These are phyloP conservation scores for Torrubiella hemipterigena DNA, from an alignment of 2,329 filamentous ascomycete species.

Conservation along the genomic window DNA sequence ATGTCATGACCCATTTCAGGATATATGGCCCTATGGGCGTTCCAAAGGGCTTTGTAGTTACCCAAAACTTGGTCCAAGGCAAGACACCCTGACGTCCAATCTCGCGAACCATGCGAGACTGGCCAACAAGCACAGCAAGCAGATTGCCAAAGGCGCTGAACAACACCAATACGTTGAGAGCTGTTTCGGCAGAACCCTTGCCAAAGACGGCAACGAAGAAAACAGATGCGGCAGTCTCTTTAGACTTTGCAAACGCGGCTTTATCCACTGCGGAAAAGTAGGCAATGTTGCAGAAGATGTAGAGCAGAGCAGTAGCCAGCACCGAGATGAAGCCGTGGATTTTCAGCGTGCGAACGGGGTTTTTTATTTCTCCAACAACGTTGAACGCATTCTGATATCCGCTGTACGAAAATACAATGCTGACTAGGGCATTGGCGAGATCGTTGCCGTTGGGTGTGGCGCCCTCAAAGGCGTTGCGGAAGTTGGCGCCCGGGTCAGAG, in stretches of 20 bases:
- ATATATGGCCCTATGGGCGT: conserved; percentile 48
- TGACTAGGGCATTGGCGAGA: conserved; percentile 36
- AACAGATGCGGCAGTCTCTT: conserved; percentile 40
- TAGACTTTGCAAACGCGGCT: conserved; percentile 37
- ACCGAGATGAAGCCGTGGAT: conserved; percentile 37
- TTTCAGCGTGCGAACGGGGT: conserved; percentile 43
- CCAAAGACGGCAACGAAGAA: conserved; percentile 51
- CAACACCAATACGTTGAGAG: conserved; percentile 44
- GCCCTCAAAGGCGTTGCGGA: conserved; percentile 21
- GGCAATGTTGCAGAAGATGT: conserved; percentile 47
- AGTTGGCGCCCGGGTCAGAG: conserved; percentile 21
- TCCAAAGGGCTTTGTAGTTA: conserved; percentile 49
- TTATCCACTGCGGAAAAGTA: conserved; percentile 48
- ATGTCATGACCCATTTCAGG: conserved; percentile 43
- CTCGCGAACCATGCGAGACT: conserved; percentile 46
- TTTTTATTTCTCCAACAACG: conserved; percentile 49
- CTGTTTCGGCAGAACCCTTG: conserved; percentile 30
- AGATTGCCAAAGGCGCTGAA: conserved; percentile 48
- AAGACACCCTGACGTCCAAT: conserved; percentile 50
- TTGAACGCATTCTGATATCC: conserved; percentile 51
- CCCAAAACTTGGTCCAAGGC: conserved; percentile 49
- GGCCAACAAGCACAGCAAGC: conserved; percentile 40
- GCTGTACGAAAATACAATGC: conserved; percentile 45
- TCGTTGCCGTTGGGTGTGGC: conserved; percentile 23
- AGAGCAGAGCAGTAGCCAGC: conserved; percentile 37